Conservation (phyloP, 176 grass and related monocot genomes). For the Paspalum vaginatum region DNA sequence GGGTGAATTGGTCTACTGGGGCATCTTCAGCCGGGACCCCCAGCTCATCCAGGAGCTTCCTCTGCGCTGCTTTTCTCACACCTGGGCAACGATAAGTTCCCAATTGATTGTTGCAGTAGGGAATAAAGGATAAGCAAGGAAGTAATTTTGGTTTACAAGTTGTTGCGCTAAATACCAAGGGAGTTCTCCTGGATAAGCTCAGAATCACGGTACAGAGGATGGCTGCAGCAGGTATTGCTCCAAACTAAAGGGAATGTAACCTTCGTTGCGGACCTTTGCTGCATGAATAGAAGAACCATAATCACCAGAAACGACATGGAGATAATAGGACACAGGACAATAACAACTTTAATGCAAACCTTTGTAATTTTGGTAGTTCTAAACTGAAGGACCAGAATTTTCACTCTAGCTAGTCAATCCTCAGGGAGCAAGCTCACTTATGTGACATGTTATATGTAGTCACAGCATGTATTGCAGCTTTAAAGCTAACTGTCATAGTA, state of each 20-base stretch:
- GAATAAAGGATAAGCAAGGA: not conserved
- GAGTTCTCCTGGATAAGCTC: slow-evolving; percentile 89
- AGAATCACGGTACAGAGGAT: slow-evolving; percentile 94
- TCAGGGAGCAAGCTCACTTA: not conserved
- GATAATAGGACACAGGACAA: slow-evolving; percentile 3
- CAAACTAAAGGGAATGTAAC: slow-evolving; percentile 96
- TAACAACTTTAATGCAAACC: not conserved
- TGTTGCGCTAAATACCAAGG: slow-evolving; percentile 57
- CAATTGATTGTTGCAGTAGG: not conserved
- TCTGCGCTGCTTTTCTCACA: slow-evolving; percentile 91
- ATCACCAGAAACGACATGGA: not conserved
- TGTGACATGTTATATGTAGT: not conserved
- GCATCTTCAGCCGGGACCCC: slow-evolving; percentile 79
- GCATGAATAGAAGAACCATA: slow-evolving; percentile 35
- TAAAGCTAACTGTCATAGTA: not conserved
- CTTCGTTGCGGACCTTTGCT: slow-evolving; percentile 95
- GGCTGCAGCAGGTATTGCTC: slow-evolving; percentile 98
- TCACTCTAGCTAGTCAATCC: not conserved
- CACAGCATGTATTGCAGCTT: not conserved
- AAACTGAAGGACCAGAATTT: not conserved
- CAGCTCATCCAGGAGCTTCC: slow-evolving; percentile 89
- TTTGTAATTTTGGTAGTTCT: slow-evolving; percentile 2
- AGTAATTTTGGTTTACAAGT: not conserved
- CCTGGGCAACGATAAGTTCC: slow-evolving; percentile 46
- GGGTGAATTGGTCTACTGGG: slow-evolving; percentile 78